These are phyloP conservation scores for Hydrangea macrophylla DNA, from an alignment of 148 eudicot genomes.

Conservation along the genomic window DNA sequence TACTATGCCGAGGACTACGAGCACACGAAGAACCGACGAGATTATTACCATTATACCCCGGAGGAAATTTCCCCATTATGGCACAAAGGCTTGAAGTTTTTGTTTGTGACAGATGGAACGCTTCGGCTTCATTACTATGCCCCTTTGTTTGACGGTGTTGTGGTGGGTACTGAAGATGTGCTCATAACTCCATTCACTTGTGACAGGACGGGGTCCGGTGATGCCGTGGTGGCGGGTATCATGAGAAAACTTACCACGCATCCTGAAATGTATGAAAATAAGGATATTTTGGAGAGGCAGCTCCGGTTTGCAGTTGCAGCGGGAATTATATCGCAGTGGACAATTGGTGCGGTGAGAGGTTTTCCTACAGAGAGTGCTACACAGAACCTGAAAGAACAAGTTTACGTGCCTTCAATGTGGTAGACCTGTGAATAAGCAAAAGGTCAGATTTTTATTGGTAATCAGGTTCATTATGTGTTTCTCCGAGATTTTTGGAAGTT, in stretches of 20 bases:
- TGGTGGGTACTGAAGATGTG: constrained; percentile 92
- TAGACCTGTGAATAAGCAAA: constrained; percentile 16
- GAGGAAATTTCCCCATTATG: constrained; percentile 85
- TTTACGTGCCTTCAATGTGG: constrained; percentile 82
- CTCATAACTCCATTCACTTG: constrained; percentile 87
- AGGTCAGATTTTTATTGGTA: too few relatives aligned
- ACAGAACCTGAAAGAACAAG: constrained; percentile 82
- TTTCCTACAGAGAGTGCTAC: constrained; percentile 81
- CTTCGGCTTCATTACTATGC: constrained; percentile 80
- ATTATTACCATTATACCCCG: constrained; percentile 72
- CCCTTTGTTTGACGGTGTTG: constrained; percentile 70
- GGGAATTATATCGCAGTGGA: constrained; percentile 89
- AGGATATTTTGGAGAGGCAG: constrained; percentile 71
- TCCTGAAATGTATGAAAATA: constrained; percentile 68
- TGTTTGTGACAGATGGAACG: constrained; percentile 91
- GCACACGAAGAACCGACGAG: constrained; percentile 55
- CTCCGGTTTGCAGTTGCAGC: constrained; percentile 80
- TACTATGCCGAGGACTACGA: constrained; percentile 68
- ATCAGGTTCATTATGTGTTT: too few relatives aligned
- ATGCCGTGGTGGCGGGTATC: constrained; percentile 90
- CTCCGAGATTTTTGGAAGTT: too few relatives aligned
- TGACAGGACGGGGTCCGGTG: constrained; percentile 92
- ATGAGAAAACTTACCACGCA: constrained; percentile 72
- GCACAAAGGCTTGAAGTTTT: constrained; percentile 70
- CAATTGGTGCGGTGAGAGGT: constrained; percentile 76